A percentile compares a stretch with the other conserved stretches of the same genome.
phyloP scores from a whole-genome alignment of 257 asterid species.

The Pogostemon cablin region DNA sequence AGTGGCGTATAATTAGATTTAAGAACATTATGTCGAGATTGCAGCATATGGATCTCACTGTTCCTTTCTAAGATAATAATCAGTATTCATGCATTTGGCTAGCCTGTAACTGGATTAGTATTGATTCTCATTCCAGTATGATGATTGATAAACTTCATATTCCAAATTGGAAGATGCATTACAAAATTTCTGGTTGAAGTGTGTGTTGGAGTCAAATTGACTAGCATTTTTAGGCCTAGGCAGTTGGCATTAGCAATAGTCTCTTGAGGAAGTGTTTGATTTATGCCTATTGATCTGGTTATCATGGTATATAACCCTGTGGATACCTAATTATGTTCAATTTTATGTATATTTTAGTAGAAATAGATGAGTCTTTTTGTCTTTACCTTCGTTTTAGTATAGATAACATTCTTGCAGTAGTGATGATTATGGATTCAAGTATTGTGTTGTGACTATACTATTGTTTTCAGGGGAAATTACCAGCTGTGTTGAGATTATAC shows the following conservation, averaged over 20 bases:
- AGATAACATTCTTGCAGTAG: slow-evolving; percentile 13
- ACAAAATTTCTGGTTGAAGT: slow-evolving; percentile 9
- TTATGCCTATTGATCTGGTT: slow-evolving; percentile 20
- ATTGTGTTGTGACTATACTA: slow-evolving; percentile 27
- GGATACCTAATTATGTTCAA: not conserved
- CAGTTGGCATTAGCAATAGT: slow-evolving; percentile 20
- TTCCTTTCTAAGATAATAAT: slow-evolving; percentile 2
- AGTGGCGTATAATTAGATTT: slow-evolving; percentile 10
- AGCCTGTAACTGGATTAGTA: slow-evolving; percentile 15
- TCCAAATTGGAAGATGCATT: slow-evolving; percentile 3
- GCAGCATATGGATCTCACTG: slow-evolving; percentile 3
- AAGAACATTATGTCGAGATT: slow-evolving; percentile 11
- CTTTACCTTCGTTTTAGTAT: slow-evolving; percentile 2
- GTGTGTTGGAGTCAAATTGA: not conserved
- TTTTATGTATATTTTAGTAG: not conserved
- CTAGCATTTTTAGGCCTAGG: slow-evolving; percentile 8
- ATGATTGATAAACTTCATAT: not conserved
- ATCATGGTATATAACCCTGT: slow-evolving; percentile 14
- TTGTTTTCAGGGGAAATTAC: slow-evolving; percentile 83
- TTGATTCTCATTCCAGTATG: not conserved
- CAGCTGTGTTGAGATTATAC: slow-evolving; percentile 90
- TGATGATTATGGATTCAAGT: slow-evolving; percentile 25
- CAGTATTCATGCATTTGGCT: slow-evolving; percentile 18
- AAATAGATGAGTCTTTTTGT: not conserved
- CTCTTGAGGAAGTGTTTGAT: slow-evolving; percentile 17